A percentile compares a stretch with the other conserved stretches of the same genome.
Evolutionary conservation across 306 rosid species (phyloP).

Genomic region (Citrullus colocynthis): DNA sequence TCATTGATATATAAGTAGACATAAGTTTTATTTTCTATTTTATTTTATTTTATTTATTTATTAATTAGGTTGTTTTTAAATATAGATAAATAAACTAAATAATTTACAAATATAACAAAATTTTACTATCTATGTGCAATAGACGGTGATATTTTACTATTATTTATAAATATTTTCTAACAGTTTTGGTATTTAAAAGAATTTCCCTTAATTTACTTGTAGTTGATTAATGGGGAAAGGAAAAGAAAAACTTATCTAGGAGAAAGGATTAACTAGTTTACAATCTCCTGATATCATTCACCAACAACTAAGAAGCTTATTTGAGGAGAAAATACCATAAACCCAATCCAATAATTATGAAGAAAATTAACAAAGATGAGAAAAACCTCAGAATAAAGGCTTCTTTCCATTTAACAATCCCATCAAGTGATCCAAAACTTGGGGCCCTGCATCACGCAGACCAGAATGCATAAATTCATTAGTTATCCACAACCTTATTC

Average conservation of each 20-base stretch:
- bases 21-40: no score
- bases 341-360: background rate
- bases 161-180: no score
- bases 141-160: no score
- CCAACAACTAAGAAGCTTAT: background rate
- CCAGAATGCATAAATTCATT: constrained; percentile 98
- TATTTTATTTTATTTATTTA: background rate
- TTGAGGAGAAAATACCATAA: background rate
- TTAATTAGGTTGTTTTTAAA: no score
- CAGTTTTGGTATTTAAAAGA: no score
- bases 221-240: background rate
- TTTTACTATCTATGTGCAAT: no score
- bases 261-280: background rate
- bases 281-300: background rate
- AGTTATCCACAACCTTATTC: constrained; percentile 73
- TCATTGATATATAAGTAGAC: no score
- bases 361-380: background rate
- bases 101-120: no score
- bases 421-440: constrained; percentile 72
- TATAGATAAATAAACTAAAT: no score
- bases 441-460: constrained; percentile 62
- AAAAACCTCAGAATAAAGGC: constrained; percentile 52
- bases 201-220: background rate
- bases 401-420: constrained; percentile 74
- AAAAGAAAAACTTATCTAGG: background rate